These are phyloP conservation scores for Kandelia obovata DNA, from an alignment of 345 rosid genomes.

Conservation along the genomic window DNA sequence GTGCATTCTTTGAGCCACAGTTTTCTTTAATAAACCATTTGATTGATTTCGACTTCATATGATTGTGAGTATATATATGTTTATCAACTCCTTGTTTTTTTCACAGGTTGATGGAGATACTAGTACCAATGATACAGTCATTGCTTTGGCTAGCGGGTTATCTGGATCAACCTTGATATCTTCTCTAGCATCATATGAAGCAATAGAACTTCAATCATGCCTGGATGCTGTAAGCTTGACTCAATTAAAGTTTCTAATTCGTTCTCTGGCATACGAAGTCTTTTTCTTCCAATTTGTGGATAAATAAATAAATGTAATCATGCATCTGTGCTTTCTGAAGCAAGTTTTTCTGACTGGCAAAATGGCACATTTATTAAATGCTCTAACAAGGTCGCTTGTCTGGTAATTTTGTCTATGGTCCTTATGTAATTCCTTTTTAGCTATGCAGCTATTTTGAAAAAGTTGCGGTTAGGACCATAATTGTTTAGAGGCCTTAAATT, in stretches of 20 bases:
- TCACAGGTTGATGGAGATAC: conserved; percentile 94
- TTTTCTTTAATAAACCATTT: too few relatives aligned
- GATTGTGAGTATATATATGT: background rate
- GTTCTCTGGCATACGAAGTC: too few relatives aligned
- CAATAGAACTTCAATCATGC: conserved; percentile 78
- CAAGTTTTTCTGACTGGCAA: background rate
- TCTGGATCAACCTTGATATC: conserved; percentile 70
- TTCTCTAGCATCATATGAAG: conserved; percentile 59
- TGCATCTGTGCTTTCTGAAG: background rate
- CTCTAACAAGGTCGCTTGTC: too few relatives aligned
- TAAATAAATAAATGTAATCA: background rate
- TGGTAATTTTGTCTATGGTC: too few relatives aligned
- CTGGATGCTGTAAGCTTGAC: conserved; percentile 72
- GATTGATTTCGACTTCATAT: too few relatives aligned
- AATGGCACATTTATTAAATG: too few relatives aligned
- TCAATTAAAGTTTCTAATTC: conserved; percentile 1
- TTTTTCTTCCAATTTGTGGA: background rate
- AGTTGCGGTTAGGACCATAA: background rate
- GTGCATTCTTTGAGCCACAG: background rate
- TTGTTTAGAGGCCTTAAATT: background rate
- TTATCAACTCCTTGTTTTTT: conserved; percentile 14
- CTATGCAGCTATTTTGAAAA: too few relatives aligned
- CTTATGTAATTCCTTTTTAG: too few relatives aligned
- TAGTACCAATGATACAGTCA: conserved; percentile 85
- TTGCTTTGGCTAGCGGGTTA: conserved; percentile 86